A percentile compares a stretch with the other conserved stretches of the same genome.
Conservation (phyloP, 2,329 filamentous ascomycete species). For the Aureobasidium sp. region DNA sequence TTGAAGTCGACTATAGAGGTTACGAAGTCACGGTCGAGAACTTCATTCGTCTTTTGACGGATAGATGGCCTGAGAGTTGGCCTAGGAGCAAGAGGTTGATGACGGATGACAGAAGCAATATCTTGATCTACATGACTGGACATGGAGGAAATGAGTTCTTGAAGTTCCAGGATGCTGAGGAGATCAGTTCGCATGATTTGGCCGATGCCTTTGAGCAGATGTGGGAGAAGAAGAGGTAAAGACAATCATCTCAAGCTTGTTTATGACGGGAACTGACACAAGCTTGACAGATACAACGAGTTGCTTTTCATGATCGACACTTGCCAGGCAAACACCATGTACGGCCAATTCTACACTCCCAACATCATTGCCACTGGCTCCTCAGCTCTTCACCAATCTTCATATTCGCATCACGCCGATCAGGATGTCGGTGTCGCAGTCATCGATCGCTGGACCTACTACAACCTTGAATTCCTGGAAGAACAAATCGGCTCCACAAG, state of each 20-base stretch:
- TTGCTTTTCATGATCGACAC: conserved; percentile 99
- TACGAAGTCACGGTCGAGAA: conserved; percentile 99
- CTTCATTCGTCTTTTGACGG: conserved; percentile 91
- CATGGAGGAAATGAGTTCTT: conserved; percentile 97
- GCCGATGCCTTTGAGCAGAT: conserved; percentile 98
- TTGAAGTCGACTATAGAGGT: conserved; percentile 95
- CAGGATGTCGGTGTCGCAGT: conserved; percentile 97
- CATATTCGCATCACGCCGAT: conserved; percentile 95
- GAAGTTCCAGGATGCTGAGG: conserved; percentile 97
- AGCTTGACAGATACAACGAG: conserved; percentile 63
- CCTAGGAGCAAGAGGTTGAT: conserved; percentile 87
- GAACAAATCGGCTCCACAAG: conserved; percentile 76
- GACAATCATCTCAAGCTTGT: no score
- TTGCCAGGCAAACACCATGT: conserved; percentile 99
- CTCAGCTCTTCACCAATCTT: conserved; percentile 89
- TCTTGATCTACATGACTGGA: conserved; percentile 98
- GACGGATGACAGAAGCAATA: conserved; percentile 93
- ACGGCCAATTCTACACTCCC: conserved; percentile 93
- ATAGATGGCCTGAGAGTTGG: conserved; percentile 89
- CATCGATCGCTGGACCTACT: conserved; percentile 98
- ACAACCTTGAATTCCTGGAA: conserved; percentile 95
- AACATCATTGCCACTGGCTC: conserved; percentile 98
- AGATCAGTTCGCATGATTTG: conserved; percentile 92
- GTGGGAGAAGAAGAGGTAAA: conserved; percentile 96
- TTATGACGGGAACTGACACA: background rate